These are phyloP conservation scores for Paraleonurus japonicus DNA, from an alignment of 257 asterid genomes.

Conservation along the genomic window DNA sequence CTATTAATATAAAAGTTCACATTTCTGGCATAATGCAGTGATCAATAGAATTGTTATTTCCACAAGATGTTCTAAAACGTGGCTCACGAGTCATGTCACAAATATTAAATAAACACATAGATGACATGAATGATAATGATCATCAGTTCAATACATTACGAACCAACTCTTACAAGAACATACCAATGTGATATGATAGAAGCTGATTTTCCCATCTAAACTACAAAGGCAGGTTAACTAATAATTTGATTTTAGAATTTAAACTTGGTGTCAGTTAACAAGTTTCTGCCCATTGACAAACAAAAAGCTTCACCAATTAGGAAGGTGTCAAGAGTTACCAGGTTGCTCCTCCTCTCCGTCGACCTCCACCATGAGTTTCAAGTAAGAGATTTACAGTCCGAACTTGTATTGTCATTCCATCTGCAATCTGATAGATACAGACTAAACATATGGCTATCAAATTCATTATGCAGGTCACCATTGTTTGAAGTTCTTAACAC, in stretches of 20 bases:
- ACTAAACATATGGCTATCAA: constrained; percentile 27
- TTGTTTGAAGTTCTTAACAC: constrained; percentile 17
- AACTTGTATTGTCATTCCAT: constrained; percentile 94
- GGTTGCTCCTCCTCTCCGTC: constrained; percentile 84
- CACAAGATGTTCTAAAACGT: neutral
- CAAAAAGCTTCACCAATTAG: constrained; percentile 13
- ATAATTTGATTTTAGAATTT: constrained; percentile 14
- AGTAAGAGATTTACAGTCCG: constrained; percentile 84
- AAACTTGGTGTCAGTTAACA: constrained; percentile 1
- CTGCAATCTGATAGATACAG: constrained; percentile 76
- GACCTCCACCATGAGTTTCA: constrained; percentile 96
- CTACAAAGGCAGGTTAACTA: neutral
- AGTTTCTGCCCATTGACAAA: constrained; percentile 20
- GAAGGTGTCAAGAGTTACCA: constrained; percentile 59
- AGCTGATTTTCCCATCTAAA: neutral
- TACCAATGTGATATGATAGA: neutral
- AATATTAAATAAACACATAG: neutral
- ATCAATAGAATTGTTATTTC: neutral
- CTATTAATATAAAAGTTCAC: neutral
- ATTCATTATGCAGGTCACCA: constrained; percentile 7
- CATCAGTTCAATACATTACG: constrained; percentile 4
- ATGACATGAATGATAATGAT: constrained; percentile 6
- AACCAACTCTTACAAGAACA: constrained; percentile 2
- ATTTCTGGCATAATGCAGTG: neutral
- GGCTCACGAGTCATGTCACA: neutral